These are phyloP conservation scores for Leptosphaerulina australis DNA, from an alignment of 2,329 filamentous ascomycete genomes.

Conservation along the genomic window DNA sequence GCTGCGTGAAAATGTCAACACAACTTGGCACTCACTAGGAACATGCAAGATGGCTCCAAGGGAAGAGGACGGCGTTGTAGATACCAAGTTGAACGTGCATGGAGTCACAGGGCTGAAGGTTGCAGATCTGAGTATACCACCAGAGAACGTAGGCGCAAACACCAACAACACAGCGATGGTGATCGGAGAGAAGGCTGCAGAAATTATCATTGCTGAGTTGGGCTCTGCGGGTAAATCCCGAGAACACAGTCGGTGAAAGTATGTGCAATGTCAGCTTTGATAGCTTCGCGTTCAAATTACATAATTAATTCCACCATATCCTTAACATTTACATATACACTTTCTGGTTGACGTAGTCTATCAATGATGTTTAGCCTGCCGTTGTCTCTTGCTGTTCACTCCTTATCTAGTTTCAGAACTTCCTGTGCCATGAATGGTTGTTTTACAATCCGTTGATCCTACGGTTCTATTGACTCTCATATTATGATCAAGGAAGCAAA, in stretches of 20 bases:
- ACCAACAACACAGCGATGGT: slow-evolving; percentile 56
- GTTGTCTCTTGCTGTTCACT: too few relatives aligned
- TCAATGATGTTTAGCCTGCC: too few relatives aligned
- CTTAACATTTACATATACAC: too few relatives aligned
- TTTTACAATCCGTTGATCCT: too few relatives aligned
- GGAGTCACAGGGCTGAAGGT: slow-evolving; percentile 46
- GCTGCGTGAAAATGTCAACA: slow-evolving; percentile 44
- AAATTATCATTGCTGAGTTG: slow-evolving; percentile 33
- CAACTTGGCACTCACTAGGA: slow-evolving; percentile 43
- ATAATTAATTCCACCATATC: too few relatives aligned
- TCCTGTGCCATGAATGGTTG: too few relatives aligned
- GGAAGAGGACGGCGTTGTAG: slow-evolving; percentile 41
- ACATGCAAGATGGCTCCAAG: slow-evolving; percentile 44
- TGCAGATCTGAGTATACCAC: slow-evolving; percentile 52
- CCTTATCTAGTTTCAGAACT: too few relatives aligned
- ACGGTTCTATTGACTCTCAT: too few relatives aligned
- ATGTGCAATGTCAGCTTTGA: too few relatives aligned
- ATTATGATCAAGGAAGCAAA: too few relatives aligned
- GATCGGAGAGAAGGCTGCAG: slow-evolving; percentile 42
- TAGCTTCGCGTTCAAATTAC: too few relatives aligned
- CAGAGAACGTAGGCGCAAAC: slow-evolving; percentile 54
- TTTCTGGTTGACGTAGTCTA: too few relatives aligned
- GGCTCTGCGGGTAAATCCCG: background rate
- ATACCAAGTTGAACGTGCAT: slow-evolving; percentile 36
- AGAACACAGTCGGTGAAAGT: background rate